A percentile compares a stretch with the other conserved stretches of the same genome.
These are phyloP conservation scores for Hypoxylon sp. DNA, from an alignment of 2,329 filamentous ascomycete genomes.

Conservation along the genomic window DNA sequence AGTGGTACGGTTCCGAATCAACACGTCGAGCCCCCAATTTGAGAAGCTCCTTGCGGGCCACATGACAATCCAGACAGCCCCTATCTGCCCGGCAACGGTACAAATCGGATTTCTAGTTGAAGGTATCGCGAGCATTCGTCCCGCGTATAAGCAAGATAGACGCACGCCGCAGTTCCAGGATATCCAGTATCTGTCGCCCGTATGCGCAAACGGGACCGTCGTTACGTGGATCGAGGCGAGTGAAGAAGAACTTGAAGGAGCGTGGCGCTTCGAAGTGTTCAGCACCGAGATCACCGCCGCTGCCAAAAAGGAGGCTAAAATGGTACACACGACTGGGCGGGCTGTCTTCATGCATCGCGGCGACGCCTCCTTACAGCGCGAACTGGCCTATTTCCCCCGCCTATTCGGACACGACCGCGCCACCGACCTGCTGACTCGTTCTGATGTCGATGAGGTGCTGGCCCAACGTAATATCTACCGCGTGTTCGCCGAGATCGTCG, in stretches of 20 bases:
- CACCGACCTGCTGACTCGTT: constrained; percentile 24
- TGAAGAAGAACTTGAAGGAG: constrained; percentile 1
- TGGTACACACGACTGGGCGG: constrained; percentile 35
- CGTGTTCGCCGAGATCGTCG: constrained; percentile 52
- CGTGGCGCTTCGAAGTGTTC: constrained; percentile 24
- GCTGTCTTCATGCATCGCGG: constrained; percentile 24
- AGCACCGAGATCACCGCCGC: constrained; percentile 11
- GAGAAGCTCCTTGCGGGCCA: constrained; percentile 52
- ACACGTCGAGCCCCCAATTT: constrained; percentile 52
- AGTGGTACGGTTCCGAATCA: constrained; percentile 54
- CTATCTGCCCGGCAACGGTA: constrained; percentile 54
- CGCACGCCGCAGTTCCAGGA: constrained; percentile 49
- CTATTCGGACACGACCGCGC: constrained; percentile 37
- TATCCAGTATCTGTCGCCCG: constrained; percentile 49
- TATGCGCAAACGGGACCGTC: constrained; percentile 50
- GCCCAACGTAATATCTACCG: constrained; percentile 54
- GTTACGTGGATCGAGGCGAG: constrained; percentile 46
- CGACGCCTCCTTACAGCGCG: constrained; percentile 30
- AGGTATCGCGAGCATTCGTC: constrained; percentile 48
- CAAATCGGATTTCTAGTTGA: constrained; percentile 49
- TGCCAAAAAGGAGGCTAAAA: constrained; percentile 8
- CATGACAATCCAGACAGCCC: constrained; percentile 52
- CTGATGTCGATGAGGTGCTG: constrained; percentile 49
- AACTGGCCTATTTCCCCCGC: constrained; percentile 35
- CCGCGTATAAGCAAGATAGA: constrained; percentile 31